A percentile compares a stretch with the other conserved stretches of the same genome.
These are phyloP conservation scores for Nicotiana rustica DNA, from an alignment of 305 asterid genomes.

Conservation along the genomic window DNA sequence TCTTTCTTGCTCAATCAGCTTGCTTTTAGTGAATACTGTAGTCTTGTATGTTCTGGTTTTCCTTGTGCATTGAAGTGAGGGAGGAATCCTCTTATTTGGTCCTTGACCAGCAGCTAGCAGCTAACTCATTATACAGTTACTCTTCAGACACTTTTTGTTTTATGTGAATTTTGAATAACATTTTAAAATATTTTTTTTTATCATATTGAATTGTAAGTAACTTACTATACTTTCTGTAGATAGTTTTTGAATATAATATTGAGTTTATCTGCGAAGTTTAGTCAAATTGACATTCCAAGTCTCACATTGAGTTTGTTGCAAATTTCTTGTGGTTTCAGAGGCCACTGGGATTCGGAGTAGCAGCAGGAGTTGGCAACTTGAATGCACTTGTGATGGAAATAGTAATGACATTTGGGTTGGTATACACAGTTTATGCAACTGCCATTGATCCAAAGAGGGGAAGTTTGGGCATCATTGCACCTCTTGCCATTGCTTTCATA, in stretches of 20 bases:
- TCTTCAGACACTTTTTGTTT: no score
- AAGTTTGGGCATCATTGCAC: conserved; percentile 64
- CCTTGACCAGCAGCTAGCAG: no score
- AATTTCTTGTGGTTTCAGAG: conserved; percentile 47
- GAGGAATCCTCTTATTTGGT: background rate
- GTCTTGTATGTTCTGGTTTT: background rate
- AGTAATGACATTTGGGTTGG: conserved; percentile 63
- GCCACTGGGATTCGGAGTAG: conserved; percentile 60
- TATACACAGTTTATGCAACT: conserved; percentile 65
- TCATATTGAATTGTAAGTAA: no score
- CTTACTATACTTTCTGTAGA: no score
- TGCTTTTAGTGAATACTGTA: background rate
- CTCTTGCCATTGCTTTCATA: conserved; percentile 70
- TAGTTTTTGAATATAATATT: no score
- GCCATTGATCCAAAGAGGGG: conserved; percentile 69
- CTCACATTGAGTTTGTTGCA: background rate
- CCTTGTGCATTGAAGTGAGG: no score
- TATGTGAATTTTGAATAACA: no score
- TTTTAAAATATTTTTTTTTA: no score
- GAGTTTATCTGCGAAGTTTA: no score
- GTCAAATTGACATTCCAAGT: no score
- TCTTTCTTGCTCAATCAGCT: background rate
- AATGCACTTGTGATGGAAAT: conserved; percentile 68
- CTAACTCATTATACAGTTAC: background rate
- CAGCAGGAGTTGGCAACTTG: conserved; percentile 55